Percentiles rank a stretch among this genome's conserved stretches.
phyloP scores from a whole-genome alignment of 2,329 filamentous ascomycete genomes.

The Seiridium cupressi region DNA sequence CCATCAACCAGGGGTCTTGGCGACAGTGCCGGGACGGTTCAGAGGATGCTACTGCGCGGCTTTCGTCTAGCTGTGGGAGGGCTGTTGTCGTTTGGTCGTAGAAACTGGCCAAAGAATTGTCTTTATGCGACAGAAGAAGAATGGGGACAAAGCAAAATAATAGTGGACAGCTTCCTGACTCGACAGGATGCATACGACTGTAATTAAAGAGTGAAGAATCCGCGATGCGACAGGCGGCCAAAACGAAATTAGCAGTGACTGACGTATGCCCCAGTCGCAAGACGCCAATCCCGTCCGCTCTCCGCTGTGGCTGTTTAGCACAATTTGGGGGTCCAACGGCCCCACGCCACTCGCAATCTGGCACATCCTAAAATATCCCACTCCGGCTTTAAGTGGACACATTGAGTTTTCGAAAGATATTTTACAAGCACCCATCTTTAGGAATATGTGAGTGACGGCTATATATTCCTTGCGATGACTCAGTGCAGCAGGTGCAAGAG shows the following conservation, averaged over 20 bases:
- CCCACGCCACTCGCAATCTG: background rate
- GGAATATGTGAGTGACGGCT: too few species aligned
- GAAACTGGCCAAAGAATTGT: too few species aligned
- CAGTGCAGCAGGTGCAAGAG: too few species aligned
- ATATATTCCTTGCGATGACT: too few species aligned
- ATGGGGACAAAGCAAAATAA: background rate
- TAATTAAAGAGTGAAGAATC: background rate
- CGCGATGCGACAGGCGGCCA: background rate
- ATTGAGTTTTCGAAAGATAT: too few species aligned
- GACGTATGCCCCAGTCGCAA: background rate
- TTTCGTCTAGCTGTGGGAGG: background rate
- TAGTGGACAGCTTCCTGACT: background rate
- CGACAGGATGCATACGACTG: background rate
- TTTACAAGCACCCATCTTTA: too few species aligned
- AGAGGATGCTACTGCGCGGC: background rate
- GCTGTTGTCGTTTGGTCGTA: too few species aligned
- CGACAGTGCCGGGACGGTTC: too few species aligned
- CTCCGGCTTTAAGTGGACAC: too few species aligned
- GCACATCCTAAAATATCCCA: too few species aligned
- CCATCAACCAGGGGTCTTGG: background rate
- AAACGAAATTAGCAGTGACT: conserved; percentile 3
- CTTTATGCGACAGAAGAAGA: background rate
- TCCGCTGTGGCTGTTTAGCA: background rate
- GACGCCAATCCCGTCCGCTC: background rate
- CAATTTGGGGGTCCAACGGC: background rate